These are phyloP conservation scores for Kuraishia borneana DNA, from an alignment of 805 yeast species.

Conservation along the genomic window DNA sequence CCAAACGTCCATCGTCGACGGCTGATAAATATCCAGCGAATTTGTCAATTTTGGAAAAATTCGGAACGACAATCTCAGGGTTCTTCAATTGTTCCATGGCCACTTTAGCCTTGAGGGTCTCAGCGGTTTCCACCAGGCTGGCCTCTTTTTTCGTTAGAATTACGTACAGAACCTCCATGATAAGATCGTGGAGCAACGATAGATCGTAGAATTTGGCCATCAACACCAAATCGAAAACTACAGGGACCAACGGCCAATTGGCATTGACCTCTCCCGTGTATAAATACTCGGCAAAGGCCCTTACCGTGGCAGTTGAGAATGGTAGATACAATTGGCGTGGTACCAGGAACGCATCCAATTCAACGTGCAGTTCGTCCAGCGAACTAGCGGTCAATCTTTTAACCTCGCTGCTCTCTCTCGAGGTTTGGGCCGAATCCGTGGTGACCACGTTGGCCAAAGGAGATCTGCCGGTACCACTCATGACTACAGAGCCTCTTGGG, in stretches of 20 bases:
- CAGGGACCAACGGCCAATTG: constrained; percentile 63
- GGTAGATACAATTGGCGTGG: constrained; percentile 67
- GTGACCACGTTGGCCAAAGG: not conserved
- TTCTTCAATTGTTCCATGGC: not conserved
- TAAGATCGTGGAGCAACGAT: constrained; percentile 59
- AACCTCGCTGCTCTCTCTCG: not conserved
- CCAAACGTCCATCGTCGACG: constrained; percentile 57
- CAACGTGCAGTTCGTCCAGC: constrained; percentile 7
- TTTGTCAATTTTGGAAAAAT: constrained; percentile 25
- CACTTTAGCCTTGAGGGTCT: constrained; percentile 15
- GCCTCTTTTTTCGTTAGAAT: constrained; percentile 60
- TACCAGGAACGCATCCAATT: constrained; percentile 47
- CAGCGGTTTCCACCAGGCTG: constrained; percentile 28
- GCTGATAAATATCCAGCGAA: constrained; percentile 46
- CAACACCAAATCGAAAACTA: constrained; percentile 50
- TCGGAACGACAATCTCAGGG: constrained; percentile 6
- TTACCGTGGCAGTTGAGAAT: constrained; percentile 46
- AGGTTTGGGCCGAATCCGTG: too few species aligned
- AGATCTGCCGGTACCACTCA: constrained; percentile 14
- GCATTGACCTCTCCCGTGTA: constrained; percentile 75
- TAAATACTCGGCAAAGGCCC: constrained; percentile 60
- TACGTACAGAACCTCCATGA: constrained; percentile 58
- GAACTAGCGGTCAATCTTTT: not conserved
- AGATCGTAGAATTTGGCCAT: constrained; percentile 57
- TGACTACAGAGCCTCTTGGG: constrained; percentile 38